phyloP scores from a whole-genome alignment of 2,329 filamentous ascomycete genomes.

The Colletotrichum orchidophilum region DNA sequence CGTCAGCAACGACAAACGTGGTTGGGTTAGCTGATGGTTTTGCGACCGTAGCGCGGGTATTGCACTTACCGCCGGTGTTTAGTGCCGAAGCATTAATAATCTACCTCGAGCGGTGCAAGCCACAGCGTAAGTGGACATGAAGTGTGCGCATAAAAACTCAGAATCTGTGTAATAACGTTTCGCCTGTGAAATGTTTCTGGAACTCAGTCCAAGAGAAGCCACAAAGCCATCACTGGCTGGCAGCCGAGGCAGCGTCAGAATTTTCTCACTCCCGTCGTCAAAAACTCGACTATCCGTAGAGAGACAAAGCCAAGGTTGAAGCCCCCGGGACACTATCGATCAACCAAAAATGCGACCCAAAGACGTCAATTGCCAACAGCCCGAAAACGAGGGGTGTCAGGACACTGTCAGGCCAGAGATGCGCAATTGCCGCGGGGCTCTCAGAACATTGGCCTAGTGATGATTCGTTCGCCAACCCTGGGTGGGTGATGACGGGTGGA shows the following conservation, averaged over 20 bases:
- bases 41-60: not conserved
- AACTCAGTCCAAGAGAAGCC: not conserved
- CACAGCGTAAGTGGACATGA: not conserved
- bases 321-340: conserved; percentile 15
- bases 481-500: conserved; percentile 18
- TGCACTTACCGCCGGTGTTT: conserved; percentile 1
- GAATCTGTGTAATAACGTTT: not conserved
- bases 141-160: not conserved
- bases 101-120: not conserved
- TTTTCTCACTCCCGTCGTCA: not conserved
- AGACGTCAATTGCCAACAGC: conserved; percentile 20
- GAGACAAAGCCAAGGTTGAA: not conserved
- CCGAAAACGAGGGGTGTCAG: conserved; percentile 4
- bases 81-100: not conserved
- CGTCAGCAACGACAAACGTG: conserved; percentile 1
- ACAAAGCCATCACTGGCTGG: no score
- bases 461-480: conserved; percentile 4
- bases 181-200: not conserved
- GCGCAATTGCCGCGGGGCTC: conserved; percentile 26
- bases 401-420: conserved; percentile 14
- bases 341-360: conserved; percentile 11
- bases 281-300: not conserved
- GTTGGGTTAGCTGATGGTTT: not conserved
- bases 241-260: not conserved
- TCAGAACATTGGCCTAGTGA: not conserved